Conservation (phyloP, 305 asterid species). For the Solanum hybrid region DNA sequence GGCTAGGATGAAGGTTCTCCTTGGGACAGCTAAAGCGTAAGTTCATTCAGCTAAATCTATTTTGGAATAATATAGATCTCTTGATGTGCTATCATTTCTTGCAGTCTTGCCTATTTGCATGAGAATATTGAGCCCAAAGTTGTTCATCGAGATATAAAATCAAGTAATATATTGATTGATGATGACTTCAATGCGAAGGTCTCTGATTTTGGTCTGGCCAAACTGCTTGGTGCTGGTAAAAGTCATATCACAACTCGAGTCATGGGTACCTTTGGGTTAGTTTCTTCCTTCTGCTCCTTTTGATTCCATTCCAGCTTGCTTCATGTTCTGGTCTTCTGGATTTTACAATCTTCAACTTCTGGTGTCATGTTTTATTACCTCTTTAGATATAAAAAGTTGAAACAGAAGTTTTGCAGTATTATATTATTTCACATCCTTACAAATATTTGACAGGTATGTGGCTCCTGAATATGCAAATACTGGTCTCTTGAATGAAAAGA, state of each 20-base stretch:
- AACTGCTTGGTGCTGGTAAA: constrained; percentile 88
- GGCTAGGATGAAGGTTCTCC: constrained; percentile 78
- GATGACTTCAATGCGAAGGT: constrained; percentile 85
- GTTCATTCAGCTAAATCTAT: constrained; percentile 16
- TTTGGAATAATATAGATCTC: neutral
- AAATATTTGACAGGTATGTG: constrained; percentile 51
- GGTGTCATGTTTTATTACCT: neutral
- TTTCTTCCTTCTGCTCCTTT: constrained; percentile 1
- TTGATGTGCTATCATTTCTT: constrained; percentile 3
- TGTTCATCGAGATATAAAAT: constrained; percentile 86
- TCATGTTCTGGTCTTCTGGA: neutral
- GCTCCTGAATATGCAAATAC: constrained; percentile 97
- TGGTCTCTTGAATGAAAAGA: constrained; percentile 84
- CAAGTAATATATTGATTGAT: constrained; percentile 89
- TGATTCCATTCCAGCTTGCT: neutral
- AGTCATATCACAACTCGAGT: constrained; percentile 91
- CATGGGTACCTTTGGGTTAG: constrained; percentile 98
- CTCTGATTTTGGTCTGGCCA: constrained; percentile 91
- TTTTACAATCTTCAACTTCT: neutral
- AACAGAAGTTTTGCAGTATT: neutral
- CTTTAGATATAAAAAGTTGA: neutral
- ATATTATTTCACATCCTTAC: neutral
- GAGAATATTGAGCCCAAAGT: constrained; percentile 96
- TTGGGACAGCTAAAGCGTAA: constrained; percentile 97
- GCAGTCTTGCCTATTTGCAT: constrained; percentile 86